A percentile compares a stretch with the other conserved stretches of the same genome.
Conservation (phyloP, 768 basidiomycete genomes). For the Panus rudis region DNA sequence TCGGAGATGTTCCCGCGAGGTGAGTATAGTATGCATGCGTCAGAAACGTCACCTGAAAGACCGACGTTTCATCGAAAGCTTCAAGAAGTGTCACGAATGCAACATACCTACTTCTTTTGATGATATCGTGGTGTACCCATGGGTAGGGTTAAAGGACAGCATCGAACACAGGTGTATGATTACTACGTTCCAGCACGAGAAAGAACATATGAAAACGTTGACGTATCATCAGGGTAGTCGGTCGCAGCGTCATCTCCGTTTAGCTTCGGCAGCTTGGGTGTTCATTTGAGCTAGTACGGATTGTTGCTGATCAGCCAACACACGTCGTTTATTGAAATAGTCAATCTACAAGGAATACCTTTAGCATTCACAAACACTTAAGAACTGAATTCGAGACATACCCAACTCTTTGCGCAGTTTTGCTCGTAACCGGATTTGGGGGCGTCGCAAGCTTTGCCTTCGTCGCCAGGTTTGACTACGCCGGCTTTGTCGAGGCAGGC, state of each 20-base stretch:
- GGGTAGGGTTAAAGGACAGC: no score
- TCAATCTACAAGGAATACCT: constrained; percentile 53
- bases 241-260: constrained; percentile 15
- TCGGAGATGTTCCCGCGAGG: no score
- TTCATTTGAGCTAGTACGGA: constrained; percentile 49
- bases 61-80: no score
- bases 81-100: no score
- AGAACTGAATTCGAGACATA: constrained; percentile 29
- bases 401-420: constrained; percentile 88
- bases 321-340: constrained; percentile 89
- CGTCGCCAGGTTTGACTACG: constrained; percentile 73
- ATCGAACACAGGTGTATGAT: no score
- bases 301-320: constrained; percentile 75
- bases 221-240: no score
- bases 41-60: no score
- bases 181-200: no score
- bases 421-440: constrained; percentile 57
- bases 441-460: constrained; percentile 47
- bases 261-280: constrained; percentile 29
- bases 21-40: no score
- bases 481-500: constrained; percentile 66
- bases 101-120: no score
- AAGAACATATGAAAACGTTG: no score
- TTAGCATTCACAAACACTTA: constrained; percentile 3
- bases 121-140: no score